These are phyloP conservation scores for Spergularia marina DNA, from an alignment of 148 eudicot species.

Conservation along the genomic window DNA sequence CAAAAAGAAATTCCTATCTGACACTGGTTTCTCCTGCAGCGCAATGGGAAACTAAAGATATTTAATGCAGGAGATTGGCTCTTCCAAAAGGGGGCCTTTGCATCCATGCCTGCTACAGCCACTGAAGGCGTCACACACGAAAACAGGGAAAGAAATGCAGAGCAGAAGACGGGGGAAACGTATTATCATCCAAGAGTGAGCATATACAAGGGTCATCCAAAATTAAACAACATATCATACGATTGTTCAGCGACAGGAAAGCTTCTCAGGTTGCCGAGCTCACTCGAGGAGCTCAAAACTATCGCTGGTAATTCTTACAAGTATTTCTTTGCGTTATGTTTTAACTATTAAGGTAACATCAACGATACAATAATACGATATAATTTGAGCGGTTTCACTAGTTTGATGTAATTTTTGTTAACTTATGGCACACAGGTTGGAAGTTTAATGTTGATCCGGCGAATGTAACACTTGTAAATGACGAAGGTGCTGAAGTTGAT, in stretches of 20 bases:
- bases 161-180: neutral
- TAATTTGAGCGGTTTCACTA: too few relatives aligned
- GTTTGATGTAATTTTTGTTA: too few relatives aligned
- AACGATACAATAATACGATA: too few relatives aligned
- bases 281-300: constrained; percentile 52
- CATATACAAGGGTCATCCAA: constrained; percentile 50
- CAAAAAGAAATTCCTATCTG: too few relatives aligned
- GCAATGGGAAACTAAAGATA: constrained; percentile 22
- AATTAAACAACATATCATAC: constrained; percentile 20
- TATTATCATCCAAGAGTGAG: constrained; percentile 43
- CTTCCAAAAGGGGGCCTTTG: constrained; percentile 17
- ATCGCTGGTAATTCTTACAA: constrained; percentile 52
- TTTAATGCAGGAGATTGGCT: constrained; percentile 23
- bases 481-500: constrained; percentile 71
- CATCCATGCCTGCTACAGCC: neutral
- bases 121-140: constrained; percentile 9
- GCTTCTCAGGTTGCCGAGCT: constrained; percentile 55
- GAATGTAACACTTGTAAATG: constrained; percentile 45
- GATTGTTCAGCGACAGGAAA: constrained; percentile 20
- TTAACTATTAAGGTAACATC: too few relatives aligned
- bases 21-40: neutral
- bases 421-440: constrained; percentile 36
- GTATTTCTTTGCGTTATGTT: neutral
- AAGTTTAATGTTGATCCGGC: constrained; percentile 60
- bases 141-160: constrained; percentile 7